Conservation (phyloP, 306 rosid genomes). For the Cicer arietinum region DNA sequence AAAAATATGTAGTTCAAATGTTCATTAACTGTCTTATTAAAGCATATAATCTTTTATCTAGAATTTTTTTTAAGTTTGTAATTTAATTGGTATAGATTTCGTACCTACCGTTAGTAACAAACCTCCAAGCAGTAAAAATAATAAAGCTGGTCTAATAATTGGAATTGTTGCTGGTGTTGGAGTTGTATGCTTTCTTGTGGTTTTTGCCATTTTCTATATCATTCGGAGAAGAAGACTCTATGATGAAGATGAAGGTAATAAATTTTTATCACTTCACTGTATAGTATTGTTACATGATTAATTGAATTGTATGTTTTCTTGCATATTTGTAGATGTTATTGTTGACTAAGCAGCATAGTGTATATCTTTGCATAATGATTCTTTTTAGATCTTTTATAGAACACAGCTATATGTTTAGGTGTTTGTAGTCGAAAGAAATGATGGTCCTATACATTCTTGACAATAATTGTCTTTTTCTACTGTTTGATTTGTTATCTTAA, state of each 20-base stretch:
- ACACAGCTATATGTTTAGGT: background rate
- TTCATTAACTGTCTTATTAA: constrained; percentile 20
- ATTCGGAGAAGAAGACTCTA: constrained; percentile 55
- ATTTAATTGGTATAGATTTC: constrained; percentile 58
- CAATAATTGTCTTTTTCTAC: background rate
- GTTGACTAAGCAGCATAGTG: constrained; percentile 11
- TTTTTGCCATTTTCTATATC: constrained; percentile 45
- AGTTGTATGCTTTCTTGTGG: constrained; percentile 49
- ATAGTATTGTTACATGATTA: constrained; percentile 4
- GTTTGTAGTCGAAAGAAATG: background rate
- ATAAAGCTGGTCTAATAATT: constrained; percentile 57
- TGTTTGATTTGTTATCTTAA: constrained; percentile 13
- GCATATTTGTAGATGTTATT: background rate
- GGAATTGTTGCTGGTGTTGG: constrained; percentile 74
- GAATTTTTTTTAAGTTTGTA: background rate
- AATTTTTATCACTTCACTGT: background rate
- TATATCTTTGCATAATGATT: background rate
- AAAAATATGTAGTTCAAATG: background rate
- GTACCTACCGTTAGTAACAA: constrained; percentile 59
- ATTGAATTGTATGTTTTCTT: background rate
- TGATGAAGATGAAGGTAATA: constrained; percentile 62
- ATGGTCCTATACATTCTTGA: background rate
- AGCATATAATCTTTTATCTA: background rate
- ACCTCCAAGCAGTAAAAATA: constrained; percentile 56
- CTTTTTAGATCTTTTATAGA: background rate